These are phyloP conservation scores for Lithospermum erythrorhizon DNA, from an alignment of 257 asterid species.

Conservation along the genomic window DNA sequence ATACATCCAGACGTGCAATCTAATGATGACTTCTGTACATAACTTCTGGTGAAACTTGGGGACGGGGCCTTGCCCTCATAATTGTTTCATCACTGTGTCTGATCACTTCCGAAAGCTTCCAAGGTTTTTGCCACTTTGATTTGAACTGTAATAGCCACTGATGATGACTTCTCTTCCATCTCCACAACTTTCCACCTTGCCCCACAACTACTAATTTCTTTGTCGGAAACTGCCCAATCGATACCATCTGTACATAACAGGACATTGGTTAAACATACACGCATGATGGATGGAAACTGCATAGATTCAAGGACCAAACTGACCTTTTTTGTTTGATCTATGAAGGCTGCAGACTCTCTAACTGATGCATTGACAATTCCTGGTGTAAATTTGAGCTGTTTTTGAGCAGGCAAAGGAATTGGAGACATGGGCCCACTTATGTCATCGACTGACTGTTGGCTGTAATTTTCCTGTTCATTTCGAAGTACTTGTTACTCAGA, in stretches of 20 bases:
- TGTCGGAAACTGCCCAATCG: slow-evolving; percentile 80
- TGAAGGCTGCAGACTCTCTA: slow-evolving; percentile 61
- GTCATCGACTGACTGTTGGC: slow-evolving; percentile 59
- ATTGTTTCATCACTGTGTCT: slow-evolving; percentile 95
- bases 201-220: slow-evolving; percentile 81
- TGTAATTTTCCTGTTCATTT: slow-evolving; percentile 17
- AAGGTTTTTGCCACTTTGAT: slow-evolving; percentile 99
- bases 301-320: slow-evolving; percentile 4
- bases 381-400: slow-evolving; percentile 90
- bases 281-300: not conserved
- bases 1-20: slow-evolving; percentile 29
- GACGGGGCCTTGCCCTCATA: slow-evolving; percentile 74
- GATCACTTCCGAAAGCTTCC: slow-evolving; percentile 94
- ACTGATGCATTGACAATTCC: slow-evolving; percentile 84
- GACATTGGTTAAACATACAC: slow-evolving; percentile 8
- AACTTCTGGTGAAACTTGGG: slow-evolving; percentile 57
- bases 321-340: slow-evolving; percentile 81
- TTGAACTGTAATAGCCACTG: slow-evolving; percentile 98
- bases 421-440: slow-evolving; percentile 74
- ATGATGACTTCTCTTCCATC: slow-evolving; percentile 99
- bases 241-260: slow-evolving; percentile 70
- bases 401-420: slow-evolving; percentile 89
- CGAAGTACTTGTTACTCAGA: not conserved
- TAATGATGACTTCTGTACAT: slow-evolving; percentile 63
- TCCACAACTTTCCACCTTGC: slow-evolving; percentile 94